Evolutionary conservation across 352 stramenopile genomes (phyloP), one percentile per base, ranked within the genome.

Genomic region (Ophiocytium majus): DNA sequence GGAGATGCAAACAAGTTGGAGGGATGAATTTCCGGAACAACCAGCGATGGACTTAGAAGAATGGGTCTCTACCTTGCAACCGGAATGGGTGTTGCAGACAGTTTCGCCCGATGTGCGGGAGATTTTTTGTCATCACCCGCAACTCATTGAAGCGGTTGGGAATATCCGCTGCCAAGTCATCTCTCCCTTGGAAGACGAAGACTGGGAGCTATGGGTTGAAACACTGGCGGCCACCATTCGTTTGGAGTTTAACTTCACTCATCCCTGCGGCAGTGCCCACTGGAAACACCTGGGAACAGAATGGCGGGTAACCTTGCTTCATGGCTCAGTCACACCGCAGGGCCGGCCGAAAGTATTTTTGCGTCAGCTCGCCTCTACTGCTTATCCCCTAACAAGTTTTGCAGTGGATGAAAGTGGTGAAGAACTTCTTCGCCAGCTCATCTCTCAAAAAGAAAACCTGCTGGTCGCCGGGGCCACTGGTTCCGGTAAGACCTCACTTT

Each of bases 141-240:
- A 71, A 71, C 57, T 28, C 23, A 71, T 71, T 28, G 19, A 23
- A 71, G 57, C 57, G 57, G 57, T 28, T 71, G 23, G 23, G 19
- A 23, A 23, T 71, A 28, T 71, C 57, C 28, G 57, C 19, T 23
- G 57, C 23, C 23, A 71, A 71, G 28, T 71, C 23, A 23, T 28
- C 57, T 23, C 28, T 71, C 57, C 57, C 28, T 28, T 71, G 19
- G 28, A 71, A 23, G 57, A 71, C 23, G 57, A 71, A 28, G 57
- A 71, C 23, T 71, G 57, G 57, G 19, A 71, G 57, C 57, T 71
- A 28, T 71, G 57, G 57, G 19, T 71, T 23, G 57, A 71, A 71
- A 71, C 57, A 71, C 23, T 71, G 28, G 23, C 57, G 57, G 19
- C 28, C 28, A 71, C 23, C 19, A 23, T 71, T 71, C 57, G 28